Evolutionary conservation across 352 stramenopile species (phyloP).

Genomic region (Phytophthora idaei): DNA sequence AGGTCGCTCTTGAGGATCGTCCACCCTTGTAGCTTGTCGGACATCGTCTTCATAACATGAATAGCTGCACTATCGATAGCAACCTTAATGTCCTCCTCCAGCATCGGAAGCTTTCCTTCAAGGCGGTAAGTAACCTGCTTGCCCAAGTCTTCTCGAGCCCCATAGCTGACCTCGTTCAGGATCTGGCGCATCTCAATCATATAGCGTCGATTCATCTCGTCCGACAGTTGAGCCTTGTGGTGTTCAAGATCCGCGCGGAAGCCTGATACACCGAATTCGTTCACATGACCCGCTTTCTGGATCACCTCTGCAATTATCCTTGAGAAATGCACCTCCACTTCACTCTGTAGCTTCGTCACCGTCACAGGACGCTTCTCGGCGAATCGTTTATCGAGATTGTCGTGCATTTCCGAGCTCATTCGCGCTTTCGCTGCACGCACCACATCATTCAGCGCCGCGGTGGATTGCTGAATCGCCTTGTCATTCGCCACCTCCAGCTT

Average conservation of each 20-base stretch:
- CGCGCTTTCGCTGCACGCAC: slow-evolving; percentile 58
- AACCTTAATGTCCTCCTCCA: slow-evolving; percentile 68
- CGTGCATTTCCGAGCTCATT: slow-evolving; percentile 71
- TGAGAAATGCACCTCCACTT: slow-evolving; percentile 54
- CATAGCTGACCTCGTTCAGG: slow-evolving; percentile 68
- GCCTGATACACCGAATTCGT: slow-evolving; percentile 37
- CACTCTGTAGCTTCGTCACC: slow-evolving; percentile 59
- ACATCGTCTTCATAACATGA: slow-evolving; percentile 56
- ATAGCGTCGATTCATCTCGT: slow-evolving; percentile 79
- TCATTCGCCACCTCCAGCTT: slow-evolving; percentile 78
- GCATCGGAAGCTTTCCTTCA: slow-evolving; percentile 70
- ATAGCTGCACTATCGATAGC: slow-evolving; percentile 61
- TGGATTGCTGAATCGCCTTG: slow-evolving; percentile 69
- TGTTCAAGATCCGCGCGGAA: slow-evolving; percentile 61
- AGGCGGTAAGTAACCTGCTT: slow-evolving; percentile 67
- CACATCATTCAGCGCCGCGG: slow-evolving; percentile 52
- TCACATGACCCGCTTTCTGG: slow-evolving; percentile 31
- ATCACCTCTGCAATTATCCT: slow-evolving; percentile 39
- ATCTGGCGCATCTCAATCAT: slow-evolving; percentile 82
- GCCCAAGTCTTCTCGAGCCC: slow-evolving; percentile 62
- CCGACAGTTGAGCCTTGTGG: slow-evolving; percentile 64
- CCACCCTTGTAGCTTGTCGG: slow-evolving; percentile 70
- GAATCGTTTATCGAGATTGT: slow-evolving; percentile 66
- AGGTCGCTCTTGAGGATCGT: slow-evolving; percentile 73
- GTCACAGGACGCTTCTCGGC: slow-evolving; percentile 52